Evolutionary conservation across 768 basidiomycete species (phyloP).

Genomic region (Multifurca ochricompacta): DNA sequence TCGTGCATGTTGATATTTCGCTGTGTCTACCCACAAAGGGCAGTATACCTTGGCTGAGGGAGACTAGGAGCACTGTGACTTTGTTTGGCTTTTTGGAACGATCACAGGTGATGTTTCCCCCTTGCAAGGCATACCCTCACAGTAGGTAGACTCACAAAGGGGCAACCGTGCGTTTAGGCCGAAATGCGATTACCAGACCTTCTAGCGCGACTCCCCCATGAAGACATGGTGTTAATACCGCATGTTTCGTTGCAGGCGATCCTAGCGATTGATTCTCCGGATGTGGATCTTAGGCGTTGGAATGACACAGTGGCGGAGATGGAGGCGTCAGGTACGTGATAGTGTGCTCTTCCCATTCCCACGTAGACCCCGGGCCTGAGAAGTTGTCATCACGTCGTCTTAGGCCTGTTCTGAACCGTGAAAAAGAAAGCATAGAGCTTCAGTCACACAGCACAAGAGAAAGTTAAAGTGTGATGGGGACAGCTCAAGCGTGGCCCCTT

Average conservation of each 20-base stretch:
- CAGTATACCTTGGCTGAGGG: conserved; percentile 14
- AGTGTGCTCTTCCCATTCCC: not conserved
- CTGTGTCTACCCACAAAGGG: conserved; percentile 15
- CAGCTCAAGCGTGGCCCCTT: not conserved
- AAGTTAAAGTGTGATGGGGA: not conserved
- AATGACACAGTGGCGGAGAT: conserved; percentile 21
- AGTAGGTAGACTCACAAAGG: not conserved
- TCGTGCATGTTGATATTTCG: conserved; percentile 17
- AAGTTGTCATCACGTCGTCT: not conserved
- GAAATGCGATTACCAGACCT: conserved; percentile 2
- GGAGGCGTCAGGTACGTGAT: conserved; percentile 16
- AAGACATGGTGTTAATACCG: conserved; percentile 3
- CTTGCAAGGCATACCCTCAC: not conserved
- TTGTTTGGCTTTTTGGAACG: conserved; percentile 20
- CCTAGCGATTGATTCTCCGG: conserved; percentile 18
- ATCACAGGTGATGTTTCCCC: conserved; percentile 4
- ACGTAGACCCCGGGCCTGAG: not conserved
- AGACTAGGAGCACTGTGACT: conserved; percentile 14
- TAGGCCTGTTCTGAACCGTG: conserved; percentile 7
- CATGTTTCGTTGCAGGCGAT: conserved; percentile 19
- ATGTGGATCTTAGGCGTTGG: conserved; percentile 18
- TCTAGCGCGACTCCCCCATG: conserved; percentile 3
- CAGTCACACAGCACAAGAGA: not conserved
- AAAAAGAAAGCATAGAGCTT: not conserved
- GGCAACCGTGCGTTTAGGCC: not conserved